A percentile compares a stretch with the other conserved stretches of the same genome.
Conservation (phyloP, 2,329 filamentous ascomycete species). For the Trichoderma arundinaceum region DNA sequence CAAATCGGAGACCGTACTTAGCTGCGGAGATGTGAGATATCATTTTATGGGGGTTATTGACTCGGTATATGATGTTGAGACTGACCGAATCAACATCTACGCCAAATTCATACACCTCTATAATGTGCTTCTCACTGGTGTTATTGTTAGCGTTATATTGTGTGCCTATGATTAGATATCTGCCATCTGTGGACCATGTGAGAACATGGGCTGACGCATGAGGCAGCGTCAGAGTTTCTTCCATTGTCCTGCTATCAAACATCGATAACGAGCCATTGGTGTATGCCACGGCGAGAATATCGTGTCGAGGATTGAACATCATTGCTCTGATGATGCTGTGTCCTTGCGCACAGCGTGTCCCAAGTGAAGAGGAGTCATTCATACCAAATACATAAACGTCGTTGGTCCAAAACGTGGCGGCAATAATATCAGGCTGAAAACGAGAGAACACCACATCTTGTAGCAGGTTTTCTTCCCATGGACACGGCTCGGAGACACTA, state of each 20-base stretch:
- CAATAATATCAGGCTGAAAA: background rate
- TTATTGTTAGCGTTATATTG: background rate
- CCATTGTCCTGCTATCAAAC: constrained; percentile 2
- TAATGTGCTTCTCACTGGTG: background rate
- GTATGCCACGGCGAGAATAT: constrained; percentile 9
- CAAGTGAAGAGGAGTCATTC: background rate
- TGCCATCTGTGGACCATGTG: constrained; percentile 18
- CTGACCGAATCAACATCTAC: constrained; percentile 3
- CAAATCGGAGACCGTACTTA: constrained; percentile 4
- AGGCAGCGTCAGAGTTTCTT: background rate
- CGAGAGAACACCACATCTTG: constrained; percentile 5
- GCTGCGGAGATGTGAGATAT: constrained; percentile 1
- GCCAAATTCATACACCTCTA: constrained; percentile 17
- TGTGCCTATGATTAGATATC: constrained; percentile 9
- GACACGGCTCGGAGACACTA: background rate
- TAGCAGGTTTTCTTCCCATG: background rate
- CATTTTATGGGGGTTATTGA: background rate
- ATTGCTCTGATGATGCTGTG: constrained; percentile 9
- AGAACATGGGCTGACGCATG: background rate
- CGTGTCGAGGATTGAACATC: background rate
- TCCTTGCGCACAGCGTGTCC: background rate
- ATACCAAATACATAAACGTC: constrained; percentile 13
- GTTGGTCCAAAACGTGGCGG: constrained; percentile 3
- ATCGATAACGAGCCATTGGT: background rate
- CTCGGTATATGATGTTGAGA: background rate